These are phyloP conservation scores for Marchantia paleacea DNA, from an alignment of 225 moss, liverwort and hornwort species.

Conservation along the genomic window DNA sequence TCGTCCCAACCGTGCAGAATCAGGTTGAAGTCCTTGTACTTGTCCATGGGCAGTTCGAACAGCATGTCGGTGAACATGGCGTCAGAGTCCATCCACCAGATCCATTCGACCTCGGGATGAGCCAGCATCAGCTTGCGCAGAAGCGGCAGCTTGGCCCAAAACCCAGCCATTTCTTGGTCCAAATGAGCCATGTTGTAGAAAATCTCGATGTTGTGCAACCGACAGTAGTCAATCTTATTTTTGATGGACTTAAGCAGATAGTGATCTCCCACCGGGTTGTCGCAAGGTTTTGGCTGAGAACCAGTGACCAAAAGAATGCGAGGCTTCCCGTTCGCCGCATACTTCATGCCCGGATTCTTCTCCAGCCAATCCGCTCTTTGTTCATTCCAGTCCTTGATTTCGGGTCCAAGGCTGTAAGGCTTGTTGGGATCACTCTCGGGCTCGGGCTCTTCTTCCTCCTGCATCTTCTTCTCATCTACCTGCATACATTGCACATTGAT, in stretches of 20 bases:
- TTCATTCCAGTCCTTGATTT: slow-evolving; percentile 44
- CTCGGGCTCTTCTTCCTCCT: slow-evolving; percentile 46
- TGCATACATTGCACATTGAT: not conserved
- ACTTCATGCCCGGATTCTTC: slow-evolving; percentile 34
- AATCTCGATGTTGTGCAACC: slow-evolving; percentile 46
- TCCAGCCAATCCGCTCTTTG: slow-evolving; percentile 37
- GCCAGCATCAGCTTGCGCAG: slow-evolving; percentile 52
- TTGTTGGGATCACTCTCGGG: slow-evolving; percentile 44
- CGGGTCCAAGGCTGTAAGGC: slow-evolving; percentile 42
- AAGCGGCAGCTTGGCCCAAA: slow-evolving; percentile 50
- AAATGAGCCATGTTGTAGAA: slow-evolving; percentile 52
- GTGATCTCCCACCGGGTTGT: slow-evolving; percentile 46
- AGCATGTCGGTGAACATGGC: slow-evolving; percentile 54
- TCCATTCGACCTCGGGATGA: slow-evolving; percentile 52
- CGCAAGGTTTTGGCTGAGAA: slow-evolving; percentile 47
- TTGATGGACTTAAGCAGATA: slow-evolving; percentile 50
- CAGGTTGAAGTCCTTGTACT: slow-evolving; percentile 44
- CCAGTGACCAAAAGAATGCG: slow-evolving; percentile 43
- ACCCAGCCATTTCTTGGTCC: slow-evolving; percentile 52
- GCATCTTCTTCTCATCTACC: slow-evolving; percentile 33
- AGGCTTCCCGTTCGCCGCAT: slow-evolving; percentile 21
- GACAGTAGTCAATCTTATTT: slow-evolving; percentile 49
- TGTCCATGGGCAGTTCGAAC: slow-evolving; percentile 41
- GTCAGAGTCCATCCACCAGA: slow-evolving; percentile 56
- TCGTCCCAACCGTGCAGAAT: slow-evolving; percentile 51